These are phyloP conservation scores for Cenchrus americanus DNA, from an alignment of 176 grass and related monocot genomes.

Conservation along the genomic window DNA sequence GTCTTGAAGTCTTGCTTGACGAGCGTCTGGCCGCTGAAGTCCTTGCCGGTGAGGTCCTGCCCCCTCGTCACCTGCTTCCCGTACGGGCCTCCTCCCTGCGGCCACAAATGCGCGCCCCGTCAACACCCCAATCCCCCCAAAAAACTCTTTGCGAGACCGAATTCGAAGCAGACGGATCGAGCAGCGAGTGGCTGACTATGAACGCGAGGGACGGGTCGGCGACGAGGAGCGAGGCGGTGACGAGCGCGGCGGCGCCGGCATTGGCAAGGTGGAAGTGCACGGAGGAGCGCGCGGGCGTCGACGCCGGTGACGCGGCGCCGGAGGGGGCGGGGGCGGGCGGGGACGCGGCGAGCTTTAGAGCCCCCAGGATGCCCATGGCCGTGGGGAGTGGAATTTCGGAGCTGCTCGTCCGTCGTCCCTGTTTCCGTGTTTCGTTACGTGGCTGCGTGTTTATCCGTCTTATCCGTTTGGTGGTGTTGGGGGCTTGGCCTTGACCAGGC, in stretches of 20 bases:
- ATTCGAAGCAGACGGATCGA: background rate
- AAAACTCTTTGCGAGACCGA: background rate
- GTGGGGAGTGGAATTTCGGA: background rate
- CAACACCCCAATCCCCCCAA: background rate
- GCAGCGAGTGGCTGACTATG: constrained; percentile 44
- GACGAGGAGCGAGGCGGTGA: constrained; percentile 68
- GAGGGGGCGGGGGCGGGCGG: background rate
- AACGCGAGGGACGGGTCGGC: constrained; percentile 74
- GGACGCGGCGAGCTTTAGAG: constrained; percentile 23
- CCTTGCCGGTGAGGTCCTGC: constrained; percentile 90
- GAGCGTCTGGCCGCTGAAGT: constrained; percentile 91
- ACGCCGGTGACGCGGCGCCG: background rate
- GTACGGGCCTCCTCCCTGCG: constrained; percentile 88
- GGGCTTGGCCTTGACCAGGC: too few relatives aligned
- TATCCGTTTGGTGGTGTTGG: too few relatives aligned
- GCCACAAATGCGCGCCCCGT: background rate
- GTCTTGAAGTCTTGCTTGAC: constrained; percentile 98
- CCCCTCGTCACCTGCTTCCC: constrained; percentile 85
- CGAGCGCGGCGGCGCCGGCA: constrained; percentile 55
- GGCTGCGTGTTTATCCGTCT: too few relatives aligned
- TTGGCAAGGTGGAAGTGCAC: constrained; percentile 49
- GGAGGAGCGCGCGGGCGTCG: background rate
- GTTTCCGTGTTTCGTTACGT: constrained; percentile 35
- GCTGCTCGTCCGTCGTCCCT: constrained; percentile 23
- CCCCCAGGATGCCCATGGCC: constrained; percentile 46